Evolutionary conservation across 768 basidiomycete species (phyloP).

Genomic region (Suillus ampliporus): DNA sequence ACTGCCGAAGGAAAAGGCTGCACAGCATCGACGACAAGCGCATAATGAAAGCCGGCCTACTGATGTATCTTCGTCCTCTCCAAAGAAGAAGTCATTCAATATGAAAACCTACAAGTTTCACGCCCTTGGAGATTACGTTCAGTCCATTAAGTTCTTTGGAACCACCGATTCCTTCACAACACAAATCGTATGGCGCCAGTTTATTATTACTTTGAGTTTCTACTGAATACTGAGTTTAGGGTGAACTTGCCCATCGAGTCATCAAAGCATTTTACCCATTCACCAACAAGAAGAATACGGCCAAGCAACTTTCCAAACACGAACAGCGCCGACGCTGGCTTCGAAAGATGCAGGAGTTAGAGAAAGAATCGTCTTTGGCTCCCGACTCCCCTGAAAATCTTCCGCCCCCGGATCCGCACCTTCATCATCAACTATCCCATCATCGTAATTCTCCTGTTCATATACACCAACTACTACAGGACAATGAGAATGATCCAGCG

Average conservation of each 20-base stretch:
- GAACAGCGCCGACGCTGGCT: constrained; percentile 19
- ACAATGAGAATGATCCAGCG: constrained; percentile 11
- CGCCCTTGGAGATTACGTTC: constrained; percentile 38
- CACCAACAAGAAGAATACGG: constrained; percentile 42
- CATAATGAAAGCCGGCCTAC: too few relatives aligned
- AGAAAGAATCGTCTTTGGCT: too few relatives aligned
- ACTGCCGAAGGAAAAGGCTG: constrained; percentile 33
- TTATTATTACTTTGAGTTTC: neutral
- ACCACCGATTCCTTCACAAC: constrained; percentile 31
- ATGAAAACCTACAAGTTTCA: constrained; percentile 26
- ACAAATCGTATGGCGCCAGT: neutral
- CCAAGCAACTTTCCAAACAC: constrained; percentile 35
- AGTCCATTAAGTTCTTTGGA: constrained; percentile 30
- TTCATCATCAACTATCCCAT: neutral
- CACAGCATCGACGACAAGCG: constrained; percentile 22
- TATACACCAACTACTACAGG: neutral
- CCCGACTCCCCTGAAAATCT: neutral
- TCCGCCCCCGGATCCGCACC: constrained; percentile 17
- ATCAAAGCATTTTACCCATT: constrained; percentile 28
- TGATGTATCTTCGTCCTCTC: neutral
- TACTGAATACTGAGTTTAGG: constrained; percentile 6
- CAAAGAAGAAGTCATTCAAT: constrained; percentile 14
- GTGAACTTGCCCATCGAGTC: constrained; percentile 19
- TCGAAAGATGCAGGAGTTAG: too few relatives aligned
- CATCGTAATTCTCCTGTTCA: constrained; percentile 10